These are phyloP conservation scores for Mantamonas sphyraenae DNA, from an alignment of 78 protist species.

Conservation along the genomic window DNA sequence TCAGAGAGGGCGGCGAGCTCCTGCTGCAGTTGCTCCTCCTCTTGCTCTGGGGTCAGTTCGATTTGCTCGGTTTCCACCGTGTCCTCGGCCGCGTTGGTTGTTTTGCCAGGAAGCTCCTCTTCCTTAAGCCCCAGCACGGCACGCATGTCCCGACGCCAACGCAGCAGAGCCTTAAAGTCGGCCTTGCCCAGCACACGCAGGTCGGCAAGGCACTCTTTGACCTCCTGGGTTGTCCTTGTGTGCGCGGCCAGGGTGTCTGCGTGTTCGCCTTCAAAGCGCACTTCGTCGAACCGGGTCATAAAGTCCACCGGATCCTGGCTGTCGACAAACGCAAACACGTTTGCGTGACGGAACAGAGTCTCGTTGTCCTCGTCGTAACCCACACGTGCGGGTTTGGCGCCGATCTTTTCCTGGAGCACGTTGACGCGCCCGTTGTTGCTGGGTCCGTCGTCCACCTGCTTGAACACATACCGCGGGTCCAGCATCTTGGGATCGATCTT, in stretches of 20 bases:
- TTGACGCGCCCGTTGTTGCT: no score
- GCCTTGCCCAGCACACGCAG: conserved; percentile 63
- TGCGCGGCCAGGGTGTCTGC: no score
- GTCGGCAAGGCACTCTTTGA: conserved; percentile 49
- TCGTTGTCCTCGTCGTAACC: conserved; percentile 56
- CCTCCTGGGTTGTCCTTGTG: conserved; percentile 64
- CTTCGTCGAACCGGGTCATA: conserved; percentile 21
- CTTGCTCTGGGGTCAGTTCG: conserved; percentile 5
- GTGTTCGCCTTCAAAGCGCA: conserved; percentile 64
- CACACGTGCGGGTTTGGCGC: conserved; percentile 18
- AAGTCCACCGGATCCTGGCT: conserved; percentile 32
- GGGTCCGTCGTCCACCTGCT: conserved; percentile 29
- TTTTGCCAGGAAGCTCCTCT: no score
- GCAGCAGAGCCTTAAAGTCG: conserved; percentile 60
- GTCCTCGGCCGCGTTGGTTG: no score
- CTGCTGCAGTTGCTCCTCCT: no score
- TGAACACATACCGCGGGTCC: conserved; percentile 77
- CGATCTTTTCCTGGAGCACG: no score
- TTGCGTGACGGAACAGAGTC: background rate
- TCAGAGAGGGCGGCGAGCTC: no score
- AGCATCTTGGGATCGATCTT: conserved; percentile 77
- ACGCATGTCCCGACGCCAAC: no score
- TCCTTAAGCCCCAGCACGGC: no score
- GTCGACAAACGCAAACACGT: conserved; percentile 35
- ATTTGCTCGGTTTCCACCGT: no score